Conservation (phyloP, 2,329 filamentous ascomycete species). For the Phyllosticta ampelicida region DNA sequence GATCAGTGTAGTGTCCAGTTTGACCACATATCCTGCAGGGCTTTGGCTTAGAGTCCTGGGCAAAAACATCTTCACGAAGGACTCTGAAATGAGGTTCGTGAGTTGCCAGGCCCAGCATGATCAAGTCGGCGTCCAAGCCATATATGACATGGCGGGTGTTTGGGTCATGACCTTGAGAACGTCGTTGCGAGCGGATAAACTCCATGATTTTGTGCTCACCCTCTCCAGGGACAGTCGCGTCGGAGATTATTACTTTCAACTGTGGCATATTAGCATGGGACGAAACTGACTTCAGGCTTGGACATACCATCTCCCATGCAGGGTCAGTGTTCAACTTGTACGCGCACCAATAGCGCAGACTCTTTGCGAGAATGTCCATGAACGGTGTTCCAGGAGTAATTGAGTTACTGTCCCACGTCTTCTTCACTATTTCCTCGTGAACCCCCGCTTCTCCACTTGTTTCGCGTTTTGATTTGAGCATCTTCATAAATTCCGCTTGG, state of each 20-base stretch:
- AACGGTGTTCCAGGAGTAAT: slow-evolving; percentile 97
- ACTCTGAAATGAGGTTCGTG: slow-evolving; percentile 97
- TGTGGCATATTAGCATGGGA: slow-evolving; percentile 16
- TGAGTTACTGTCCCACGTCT: slow-evolving; percentile 80
- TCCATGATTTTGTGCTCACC: slow-evolving; percentile 99
- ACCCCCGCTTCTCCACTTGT: slow-evolving; percentile 42
- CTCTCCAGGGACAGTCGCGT: slow-evolving; percentile 94
- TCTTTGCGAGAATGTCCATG: slow-evolving; percentile 89
- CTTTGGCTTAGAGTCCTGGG: slow-evolving; percentile 72
- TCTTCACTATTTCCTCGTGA: slow-evolving; percentile 58
- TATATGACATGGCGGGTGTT: slow-evolving; percentile 98
- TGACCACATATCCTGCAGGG: slow-evolving; percentile 89
- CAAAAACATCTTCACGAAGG: slow-evolving; percentile 92
- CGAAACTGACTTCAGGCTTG: background rate
- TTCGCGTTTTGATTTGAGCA: slow-evolving; percentile 54
- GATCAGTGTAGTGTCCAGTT: slow-evolving; percentile 77
- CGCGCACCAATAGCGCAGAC: slow-evolving; percentile 89
- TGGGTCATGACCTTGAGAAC: slow-evolving; percentile 82
- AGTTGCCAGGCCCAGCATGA: slow-evolving; percentile 94
- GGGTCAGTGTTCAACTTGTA: slow-evolving; percentile 98
- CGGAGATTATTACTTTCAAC: slow-evolving; percentile 95
- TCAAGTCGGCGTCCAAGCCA: slow-evolving; percentile 92
- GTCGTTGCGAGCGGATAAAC: slow-evolving; percentile 86
- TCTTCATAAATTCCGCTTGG: slow-evolving; percentile 75
- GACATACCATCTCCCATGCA: slow-evolving; percentile 65